A percentile compares a stretch with the other conserved stretches of the same genome.
phyloP scores from a whole-genome alignment of 2,329 filamentous ascomycete species.

The Fusarium sambucinum region DNA sequence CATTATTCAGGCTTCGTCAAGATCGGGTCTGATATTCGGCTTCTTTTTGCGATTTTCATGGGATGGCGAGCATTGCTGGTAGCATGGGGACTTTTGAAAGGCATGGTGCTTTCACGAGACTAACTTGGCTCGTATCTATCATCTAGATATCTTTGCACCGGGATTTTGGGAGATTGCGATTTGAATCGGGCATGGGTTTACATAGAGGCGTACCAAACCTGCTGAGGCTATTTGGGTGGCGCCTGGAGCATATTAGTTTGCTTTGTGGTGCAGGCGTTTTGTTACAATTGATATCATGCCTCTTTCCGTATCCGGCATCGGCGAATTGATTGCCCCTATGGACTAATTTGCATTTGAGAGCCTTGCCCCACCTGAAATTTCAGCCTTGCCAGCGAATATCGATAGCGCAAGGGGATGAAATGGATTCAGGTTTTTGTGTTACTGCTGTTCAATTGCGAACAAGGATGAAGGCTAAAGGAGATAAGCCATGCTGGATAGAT shows the following conservation, averaged over 20 bases:
- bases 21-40: not conserved
- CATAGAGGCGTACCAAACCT: slow-evolving; percentile 15
- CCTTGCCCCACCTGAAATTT: not conserved
- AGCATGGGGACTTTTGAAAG: slow-evolving; percentile 11
- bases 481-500: not conserved
- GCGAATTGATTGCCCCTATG: slow-evolving; percentile 42
- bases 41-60: slow-evolving; percentile 13
- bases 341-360: slow-evolving; percentile 38
- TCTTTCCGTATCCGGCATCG: slow-evolving; percentile 24
- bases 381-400: not conserved
- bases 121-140: slow-evolving; percentile 9
- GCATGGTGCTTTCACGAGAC: slow-evolving; percentile 11
- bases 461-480: not conserved
- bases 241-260: slow-evolving; percentile 1
- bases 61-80: slow-evolving; percentile 4
- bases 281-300: not conserved
- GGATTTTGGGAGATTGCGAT: slow-evolving; percentile 18
- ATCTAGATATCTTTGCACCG: slow-evolving; percentile 12
- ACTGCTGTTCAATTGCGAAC: not conserved
- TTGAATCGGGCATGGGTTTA: slow-evolving; percentile 24
- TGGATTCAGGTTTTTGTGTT: not conserved
- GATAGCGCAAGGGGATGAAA: not conserved
- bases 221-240: slow-evolving; percentile 8
- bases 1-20: not conserved
- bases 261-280: slow-evolving; percentile 3